Conservation (phyloP, 371 early-diverging fungal genomes). For the Umbelopsis sp. region DNA sequence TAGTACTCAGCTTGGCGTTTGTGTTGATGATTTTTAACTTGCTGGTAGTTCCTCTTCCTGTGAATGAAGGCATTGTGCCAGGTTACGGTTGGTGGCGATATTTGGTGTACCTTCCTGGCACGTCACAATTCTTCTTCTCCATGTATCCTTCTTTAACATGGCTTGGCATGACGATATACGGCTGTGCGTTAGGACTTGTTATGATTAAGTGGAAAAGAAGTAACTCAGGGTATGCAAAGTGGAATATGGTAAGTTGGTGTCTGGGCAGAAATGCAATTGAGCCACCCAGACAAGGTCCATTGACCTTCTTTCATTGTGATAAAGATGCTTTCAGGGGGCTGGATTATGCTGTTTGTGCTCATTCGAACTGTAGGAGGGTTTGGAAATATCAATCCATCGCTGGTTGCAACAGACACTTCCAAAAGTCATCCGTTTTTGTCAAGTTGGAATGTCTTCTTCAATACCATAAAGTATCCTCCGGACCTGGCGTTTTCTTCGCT, state of each 20-base stretch:
- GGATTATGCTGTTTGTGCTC: neutral
- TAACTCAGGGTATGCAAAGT: neutral
- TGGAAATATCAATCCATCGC: neutral
- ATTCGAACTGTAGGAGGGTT: neutral
- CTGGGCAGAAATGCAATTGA: too few species aligned
- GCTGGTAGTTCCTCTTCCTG: slow-evolving; percentile 27
- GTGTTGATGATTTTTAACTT: neutral
- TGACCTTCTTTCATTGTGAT: too few species aligned
- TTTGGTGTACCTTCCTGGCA: slow-evolving; percentile 18
- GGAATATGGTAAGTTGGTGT: neutral
- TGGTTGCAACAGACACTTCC: neutral
- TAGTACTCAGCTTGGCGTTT: neutral
- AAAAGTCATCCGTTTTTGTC: slow-evolving; percentile 4
- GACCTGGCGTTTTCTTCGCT: slow-evolving; percentile 29
- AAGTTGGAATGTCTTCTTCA: slow-evolving; percentile 28
- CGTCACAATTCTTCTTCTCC: neutral
- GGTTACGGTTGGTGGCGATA: slow-evolving; percentile 22
- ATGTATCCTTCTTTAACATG: slow-evolving; percentile 18
- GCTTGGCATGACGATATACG: slow-evolving; percentile 17
- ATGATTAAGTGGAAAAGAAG: slow-evolving; percentile 3
- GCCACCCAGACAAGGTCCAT: too few species aligned
- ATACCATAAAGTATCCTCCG: slow-evolving; percentile 43
- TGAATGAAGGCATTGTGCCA: neutral
- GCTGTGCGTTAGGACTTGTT: slow-evolving; percentile 1
- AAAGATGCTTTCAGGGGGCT: neutral